Evolutionary conservation across 2,329 filamentous ascomycete genomes (phyloP).

Genomic region (Curvularia eragrostidis): DNA sequence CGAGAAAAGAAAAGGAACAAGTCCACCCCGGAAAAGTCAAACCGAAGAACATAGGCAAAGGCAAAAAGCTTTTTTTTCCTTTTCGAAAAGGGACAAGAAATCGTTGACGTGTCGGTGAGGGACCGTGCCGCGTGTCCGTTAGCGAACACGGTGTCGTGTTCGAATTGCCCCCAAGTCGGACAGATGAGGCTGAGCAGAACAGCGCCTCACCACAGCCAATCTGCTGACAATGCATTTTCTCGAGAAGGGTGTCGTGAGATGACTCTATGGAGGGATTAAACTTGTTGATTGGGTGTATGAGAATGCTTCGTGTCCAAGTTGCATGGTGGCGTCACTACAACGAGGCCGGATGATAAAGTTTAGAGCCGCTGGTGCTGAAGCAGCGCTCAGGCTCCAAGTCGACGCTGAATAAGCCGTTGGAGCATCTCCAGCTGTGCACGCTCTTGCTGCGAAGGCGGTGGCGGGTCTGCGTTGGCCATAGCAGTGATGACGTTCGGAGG

Average conservation of each 20-base stretch:
- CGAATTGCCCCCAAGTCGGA: constrained; percentile 13
- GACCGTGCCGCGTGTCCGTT: constrained; percentile 23
- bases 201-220: constrained; percentile 14
- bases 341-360: constrained; percentile 26
- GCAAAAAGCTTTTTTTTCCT: background rate
- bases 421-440: constrained; percentile 42
- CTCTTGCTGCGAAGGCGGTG: constrained; percentile 33
- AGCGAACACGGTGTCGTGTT: constrained; percentile 25
- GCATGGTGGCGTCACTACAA: constrained; percentile 27
- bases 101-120: constrained; percentile 16
- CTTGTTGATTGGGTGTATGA: constrained; percentile 18
- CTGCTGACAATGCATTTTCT: constrained; percentile 1
- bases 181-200: constrained; percentile 15
- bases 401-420: constrained; percentile 42
- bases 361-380: constrained; percentile 16
- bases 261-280: constrained; percentile 6
- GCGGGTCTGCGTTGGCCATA: constrained; percentile 37
- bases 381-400: constrained; percentile 35
- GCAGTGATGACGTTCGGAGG: constrained; percentile 44
- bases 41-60: background rate
- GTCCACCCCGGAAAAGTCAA: background rate
- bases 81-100: constrained; percentile 4
- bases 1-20: background rate
- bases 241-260: constrained; percentile 6
- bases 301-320: constrained; percentile 21